Percentiles rank a stretch among this genome's conserved stretches.
Evolutionary conservation across 176 grass and related monocot species (phyloP).

Genomic region (Zea mays): DNA sequence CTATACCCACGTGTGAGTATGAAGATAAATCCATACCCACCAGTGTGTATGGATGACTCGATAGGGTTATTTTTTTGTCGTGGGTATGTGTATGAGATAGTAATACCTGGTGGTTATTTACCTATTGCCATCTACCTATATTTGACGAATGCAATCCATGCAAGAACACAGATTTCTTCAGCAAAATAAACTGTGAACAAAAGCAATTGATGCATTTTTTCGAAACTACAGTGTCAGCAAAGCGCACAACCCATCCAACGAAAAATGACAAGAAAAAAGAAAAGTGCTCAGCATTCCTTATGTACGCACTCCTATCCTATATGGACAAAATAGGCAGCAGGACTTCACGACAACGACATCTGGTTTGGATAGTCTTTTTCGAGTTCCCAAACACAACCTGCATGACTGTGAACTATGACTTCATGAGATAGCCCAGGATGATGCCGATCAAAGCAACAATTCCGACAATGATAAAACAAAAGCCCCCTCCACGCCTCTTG

Average conservation of each 20-base stretch:
- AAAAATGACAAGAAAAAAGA: conserved; percentile 9
- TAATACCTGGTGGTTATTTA: too few species aligned
- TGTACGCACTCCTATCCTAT: neutral
- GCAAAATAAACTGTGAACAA: conserved; percentile 18
- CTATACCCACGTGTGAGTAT: too few species aligned
- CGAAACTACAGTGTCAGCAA: conserved; percentile 38
- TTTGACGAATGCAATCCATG: too few species aligned
- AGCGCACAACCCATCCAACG: conserved; percentile 13
- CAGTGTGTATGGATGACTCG: too few species aligned
- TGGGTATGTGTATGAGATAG: too few species aligned
- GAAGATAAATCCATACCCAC: too few species aligned
- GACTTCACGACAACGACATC: conserved; percentile 32
- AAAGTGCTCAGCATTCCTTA: conserved; percentile 34
- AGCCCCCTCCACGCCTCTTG: conserved; percentile 55
- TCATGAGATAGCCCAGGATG: conserved; percentile 69
- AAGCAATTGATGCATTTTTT: conserved; percentile 32
- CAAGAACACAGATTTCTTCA: neutral
- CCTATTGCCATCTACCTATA: too few species aligned
- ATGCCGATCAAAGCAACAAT: conserved; percentile 63
- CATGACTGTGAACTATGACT: conserved; percentile 51
- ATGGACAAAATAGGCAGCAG: conserved; percentile 45
- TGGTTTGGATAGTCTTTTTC: conserved; percentile 26
- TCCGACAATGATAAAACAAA: conserved; percentile 57
- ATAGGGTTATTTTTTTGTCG: too few species aligned
- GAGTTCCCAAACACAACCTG: conserved; percentile 40